phyloP scores from a whole-genome alignment of 2,329 filamentous ascomycete species.

The Aspergillus fumigatus region DNA sequence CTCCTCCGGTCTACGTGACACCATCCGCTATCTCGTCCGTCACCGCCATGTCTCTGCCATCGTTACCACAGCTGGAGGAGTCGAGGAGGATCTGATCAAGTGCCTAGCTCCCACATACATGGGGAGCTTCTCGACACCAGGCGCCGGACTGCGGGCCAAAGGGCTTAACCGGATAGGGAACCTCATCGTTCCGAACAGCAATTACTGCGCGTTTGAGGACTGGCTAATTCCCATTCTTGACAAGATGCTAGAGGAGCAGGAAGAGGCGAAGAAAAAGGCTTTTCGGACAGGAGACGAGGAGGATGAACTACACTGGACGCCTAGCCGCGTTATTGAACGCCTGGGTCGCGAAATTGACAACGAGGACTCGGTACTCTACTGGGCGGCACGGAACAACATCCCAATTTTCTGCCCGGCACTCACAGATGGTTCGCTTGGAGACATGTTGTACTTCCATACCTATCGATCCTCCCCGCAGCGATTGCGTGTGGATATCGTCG shows the following conservation, averaged over 20 bases:
- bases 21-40: conserved; percentile 85
- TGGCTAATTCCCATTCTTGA: conserved; percentile 97
- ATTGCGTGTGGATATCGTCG: conserved; percentile 83
- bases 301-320: conserved; percentile 81
- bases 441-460: conserved; percentile 99
- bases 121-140: conserved; percentile 73
- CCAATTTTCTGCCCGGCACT: conserved; percentile 95
- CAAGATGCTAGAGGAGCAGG: conserved; percentile 88
- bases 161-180: conserved; percentile 97
- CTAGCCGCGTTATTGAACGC: conserved; percentile 83
- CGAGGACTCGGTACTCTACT: conserved; percentile 88
- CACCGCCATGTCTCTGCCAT: conserved; percentile 89
- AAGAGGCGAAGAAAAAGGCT: conserved; percentile 63
- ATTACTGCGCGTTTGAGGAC: conserved; percentile 97
- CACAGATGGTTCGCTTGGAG: conserved; percentile 89
- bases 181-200: conserved; percentile 89
- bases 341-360: conserved; percentile 93
- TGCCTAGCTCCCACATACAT: conserved; percentile 93
- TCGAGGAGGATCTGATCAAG: conserved; percentile 98
- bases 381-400: conserved; percentile 95
- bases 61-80: conserved; percentile 89
- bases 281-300: conserved; percentile 44
- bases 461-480: conserved; percentile 81
- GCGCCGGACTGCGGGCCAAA: conserved; percentile 71
- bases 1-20: conserved; percentile 88